Evolutionary conservation across 2,329 filamentous ascomycete genomes (phyloP).

Genomic region (Alternaria sp.): DNA sequence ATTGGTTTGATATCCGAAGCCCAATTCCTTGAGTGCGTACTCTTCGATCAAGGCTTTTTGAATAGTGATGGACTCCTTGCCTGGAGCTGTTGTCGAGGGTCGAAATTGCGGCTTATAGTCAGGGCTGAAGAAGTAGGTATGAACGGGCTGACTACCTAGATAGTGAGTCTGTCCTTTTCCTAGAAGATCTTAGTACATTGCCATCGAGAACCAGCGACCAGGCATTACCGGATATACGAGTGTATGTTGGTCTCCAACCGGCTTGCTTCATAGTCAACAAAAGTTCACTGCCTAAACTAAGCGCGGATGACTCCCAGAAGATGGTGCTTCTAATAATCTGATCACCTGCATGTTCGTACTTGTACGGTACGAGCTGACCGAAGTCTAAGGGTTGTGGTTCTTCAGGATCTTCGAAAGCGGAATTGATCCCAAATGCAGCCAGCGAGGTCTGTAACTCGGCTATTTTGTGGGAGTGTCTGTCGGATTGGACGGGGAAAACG

Average conservation of each 20-base stretch:
- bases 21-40: slow-evolving; percentile 7
- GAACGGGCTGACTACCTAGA: slow-evolving; percentile 29
- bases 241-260: slow-evolving; percentile 33
- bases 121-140: slow-evolving; percentile 34
- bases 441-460: slow-evolving; percentile 1
- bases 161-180: slow-evolving; percentile 30
- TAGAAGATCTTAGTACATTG: not conserved
- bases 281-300: slow-evolving; percentile 30
- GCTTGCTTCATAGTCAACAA: slow-evolving; percentile 20
- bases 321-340: slow-evolving; percentile 23
- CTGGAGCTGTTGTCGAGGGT: not conserved
- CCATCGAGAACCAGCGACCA: accelerated
- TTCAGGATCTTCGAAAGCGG: not conserved
- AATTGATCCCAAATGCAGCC: not conserved
- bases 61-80: slow-evolving; percentile 3
- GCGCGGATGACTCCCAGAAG: slow-evolving; percentile 30
- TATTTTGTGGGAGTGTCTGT: not conserved
- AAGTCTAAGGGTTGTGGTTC: not conserved
- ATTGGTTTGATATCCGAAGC: not conserved
- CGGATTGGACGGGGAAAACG: slow-evolving; percentile 1
- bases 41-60: slow-evolving; percentile 7
- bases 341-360: no score
- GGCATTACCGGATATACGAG: slow-evolving; percentile 26
- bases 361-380: not conserved
- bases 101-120: slow-evolving; percentile 31